Conservation (phyloP, 225 moss, liverwort and hornwort genomes). For the Sphagnum contortum region DNA sequence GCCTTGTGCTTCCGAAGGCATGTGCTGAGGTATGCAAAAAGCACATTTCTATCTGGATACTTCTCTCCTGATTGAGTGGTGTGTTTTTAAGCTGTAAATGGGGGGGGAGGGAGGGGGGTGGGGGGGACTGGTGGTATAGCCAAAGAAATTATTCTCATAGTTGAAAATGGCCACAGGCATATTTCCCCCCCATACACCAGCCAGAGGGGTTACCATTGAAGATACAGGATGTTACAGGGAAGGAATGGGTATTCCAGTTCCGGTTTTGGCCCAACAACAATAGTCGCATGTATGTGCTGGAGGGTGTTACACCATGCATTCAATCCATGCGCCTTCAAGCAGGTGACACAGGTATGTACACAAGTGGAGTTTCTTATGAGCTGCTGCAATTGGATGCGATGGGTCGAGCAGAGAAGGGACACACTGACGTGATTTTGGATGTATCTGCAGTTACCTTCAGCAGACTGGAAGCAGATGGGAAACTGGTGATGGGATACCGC, state of each 20-base stretch:
- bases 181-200: constrained; percentile 94
- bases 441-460: constrained; percentile 88
- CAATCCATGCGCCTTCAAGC: constrained; percentile 99
- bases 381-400: no score
- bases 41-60: not conserved
- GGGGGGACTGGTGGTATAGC: no score
- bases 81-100: no score
- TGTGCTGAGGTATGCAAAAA: constrained; percentile 76
- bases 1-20: constrained; percentile 98
- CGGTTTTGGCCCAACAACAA: constrained; percentile 99
- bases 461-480: constrained; percentile 94
- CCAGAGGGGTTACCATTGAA: constrained; percentile 93
- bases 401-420: no score
- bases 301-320: constrained; percentile 98
- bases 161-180: constrained; percentile 45
- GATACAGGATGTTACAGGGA: constrained; percentile 92
- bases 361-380: not conserved
- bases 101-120: no score
- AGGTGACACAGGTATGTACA: constrained; percentile 80
- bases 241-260: constrained; percentile 98
- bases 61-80: no score
- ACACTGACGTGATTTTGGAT: no score
- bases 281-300: constrained; percentile 98
- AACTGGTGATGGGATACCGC: constrained; percentile 97
- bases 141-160: no score